Base-by-base conservation (phyloP, 805 yeast species). In the Wickerhamiella australiensis region DNA sequence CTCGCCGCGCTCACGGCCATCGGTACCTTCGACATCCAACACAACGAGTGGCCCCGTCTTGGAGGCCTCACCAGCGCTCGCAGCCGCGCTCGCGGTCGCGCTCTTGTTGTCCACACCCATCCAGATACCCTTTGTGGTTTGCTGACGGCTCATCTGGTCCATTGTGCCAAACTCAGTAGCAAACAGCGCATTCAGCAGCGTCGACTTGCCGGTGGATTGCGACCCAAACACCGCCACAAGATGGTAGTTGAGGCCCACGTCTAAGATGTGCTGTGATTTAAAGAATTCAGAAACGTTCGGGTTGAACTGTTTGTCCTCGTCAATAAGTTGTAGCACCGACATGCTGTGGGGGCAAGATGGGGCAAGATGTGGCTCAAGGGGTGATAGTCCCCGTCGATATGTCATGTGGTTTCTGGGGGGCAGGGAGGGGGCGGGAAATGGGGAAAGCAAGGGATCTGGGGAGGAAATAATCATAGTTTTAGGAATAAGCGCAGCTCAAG, bases 1-100 rank as follows among this genome's bases (percentile, higher is more conserved):
- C 59, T 92, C 98, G 22, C 97, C 97, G 50, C 96, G 76, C 67
- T 92, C 98, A 53, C 96, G 76, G 45, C 98, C 97, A 68, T 92
- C 98, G 0, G 96, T 88, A 45, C 98, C 98, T 67, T 92, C 98
- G n/a, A 92, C 97, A 62, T 92, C 98, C 75, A 92, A 75, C 2
- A 92, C 94, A 53, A 38, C 42, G 57, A 20, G 54, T 31, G 50
- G 37, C 18, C 18, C 45, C 12, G 5, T 35, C 8, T 20, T 11
- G 15, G 8, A 15, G 20, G n/a, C 3, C 23, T 43, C 17, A 15
- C 11, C 6, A 21, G 18, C 43, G 22, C 22, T 17, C 21, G 50
- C 41, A 22, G 27, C 44, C 40, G 20, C 42, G 29, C 25, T 29
- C 13, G 4, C 38, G 12, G 38, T 4, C 31, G 17, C 26, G 21